phyloP scores from a whole-genome alignment of 495 filamentous ascomycete genomes.

The Chaetomidium leptoderma region DNA sequence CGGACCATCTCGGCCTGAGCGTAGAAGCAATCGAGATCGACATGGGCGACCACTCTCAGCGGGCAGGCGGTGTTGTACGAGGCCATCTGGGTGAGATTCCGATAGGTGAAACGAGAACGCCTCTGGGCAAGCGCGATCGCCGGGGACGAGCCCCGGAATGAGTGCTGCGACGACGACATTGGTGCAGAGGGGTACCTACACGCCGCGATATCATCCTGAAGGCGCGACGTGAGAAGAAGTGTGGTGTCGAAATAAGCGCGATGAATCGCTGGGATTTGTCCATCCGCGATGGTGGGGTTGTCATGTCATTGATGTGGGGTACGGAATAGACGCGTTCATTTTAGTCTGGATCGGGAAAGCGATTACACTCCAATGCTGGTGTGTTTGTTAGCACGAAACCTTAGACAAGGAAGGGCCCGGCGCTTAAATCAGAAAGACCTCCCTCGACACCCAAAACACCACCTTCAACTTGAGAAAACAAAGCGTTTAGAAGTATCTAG shows the following conservation, averaged over 20 bases:
- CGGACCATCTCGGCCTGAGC: conserved; percentile 94
- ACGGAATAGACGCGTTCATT: too few relatives aligned
- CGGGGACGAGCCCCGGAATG: conserved; percentile 41
- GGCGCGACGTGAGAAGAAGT: background rate
- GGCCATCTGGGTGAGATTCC: conserved; percentile 70
- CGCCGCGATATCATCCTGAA: conserved; percentile 11
- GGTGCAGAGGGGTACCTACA: background rate
- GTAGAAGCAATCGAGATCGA: conserved; percentile 97
- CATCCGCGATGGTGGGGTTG: background rate
- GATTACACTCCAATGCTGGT: too few relatives aligned
- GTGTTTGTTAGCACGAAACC: too few relatives aligned
- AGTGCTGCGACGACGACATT: conserved; percentile 31
- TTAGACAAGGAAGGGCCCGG: too few relatives aligned
- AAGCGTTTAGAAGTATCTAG: too few relatives aligned
- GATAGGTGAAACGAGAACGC: conserved; percentile 76
- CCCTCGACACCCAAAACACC: too few relatives aligned
- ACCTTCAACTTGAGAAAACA: too few relatives aligned
- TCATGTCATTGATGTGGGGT: background rate
- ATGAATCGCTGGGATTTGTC: background rate
- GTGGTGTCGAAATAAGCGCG: background rate
- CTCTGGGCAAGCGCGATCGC: conserved; percentile 37
- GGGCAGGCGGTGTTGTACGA: conserved; percentile 67
- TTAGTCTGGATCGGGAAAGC: too few relatives aligned
- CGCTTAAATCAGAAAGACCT: too few relatives aligned
- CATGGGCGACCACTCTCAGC: conserved; percentile 80